Evolutionary conservation across 768 basidiomycete species (phyloP).

Genomic region (Albatrellus ellisii): DNA sequence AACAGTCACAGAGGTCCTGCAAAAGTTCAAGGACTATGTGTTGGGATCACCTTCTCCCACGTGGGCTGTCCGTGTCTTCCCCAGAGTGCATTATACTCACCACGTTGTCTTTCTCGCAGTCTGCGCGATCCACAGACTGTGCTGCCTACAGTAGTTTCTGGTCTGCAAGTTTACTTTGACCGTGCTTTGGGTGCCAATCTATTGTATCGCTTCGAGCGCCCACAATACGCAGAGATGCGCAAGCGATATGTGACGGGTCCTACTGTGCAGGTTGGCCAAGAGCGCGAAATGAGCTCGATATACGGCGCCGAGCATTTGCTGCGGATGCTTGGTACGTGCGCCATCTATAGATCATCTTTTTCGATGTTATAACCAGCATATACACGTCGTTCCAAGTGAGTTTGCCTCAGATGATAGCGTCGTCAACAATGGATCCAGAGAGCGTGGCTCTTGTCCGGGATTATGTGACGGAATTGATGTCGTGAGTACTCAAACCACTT

Average conservation of each 20-base stretch:
- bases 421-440: slow-evolving; percentile 83
- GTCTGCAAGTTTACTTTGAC: slow-evolving; percentile 87
- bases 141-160: slow-evolving; percentile 71
- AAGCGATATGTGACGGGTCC: slow-evolving; percentile 63
- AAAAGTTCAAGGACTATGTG: slow-evolving; percentile 63
- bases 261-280: slow-evolving; percentile 49
- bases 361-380: not conserved
- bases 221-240: slow-evolving; percentile 75
- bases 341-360: not conserved
- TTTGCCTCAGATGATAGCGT: slow-evolving; percentile 81
- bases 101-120: slow-evolving; percentile 21
- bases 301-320: slow-evolving; percentile 94
- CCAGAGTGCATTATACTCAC: not conserved
- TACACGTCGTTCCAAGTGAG: slow-evolving; percentile 42
- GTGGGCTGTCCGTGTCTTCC: slow-evolving; percentile 21
- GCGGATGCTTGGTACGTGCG: slow-evolving; percentile 70
- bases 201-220: slow-evolving; percentile 90
- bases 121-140: slow-evolving; percentile 58
- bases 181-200: slow-evolving; percentile 81
- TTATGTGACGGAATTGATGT: slow-evolving; percentile 79
- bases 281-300: slow-evolving; percentile 78
- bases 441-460: slow-evolving; percentile 74
- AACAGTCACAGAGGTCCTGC: slow-evolving; percentile 61
- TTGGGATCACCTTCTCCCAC: slow-evolving; percentile 30
- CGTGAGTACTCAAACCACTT: slow-evolving; percentile 30